phyloP scores from a whole-genome alignment of 495 filamentous ascomycete species.

The Gamarada debralockiae region DNA sequence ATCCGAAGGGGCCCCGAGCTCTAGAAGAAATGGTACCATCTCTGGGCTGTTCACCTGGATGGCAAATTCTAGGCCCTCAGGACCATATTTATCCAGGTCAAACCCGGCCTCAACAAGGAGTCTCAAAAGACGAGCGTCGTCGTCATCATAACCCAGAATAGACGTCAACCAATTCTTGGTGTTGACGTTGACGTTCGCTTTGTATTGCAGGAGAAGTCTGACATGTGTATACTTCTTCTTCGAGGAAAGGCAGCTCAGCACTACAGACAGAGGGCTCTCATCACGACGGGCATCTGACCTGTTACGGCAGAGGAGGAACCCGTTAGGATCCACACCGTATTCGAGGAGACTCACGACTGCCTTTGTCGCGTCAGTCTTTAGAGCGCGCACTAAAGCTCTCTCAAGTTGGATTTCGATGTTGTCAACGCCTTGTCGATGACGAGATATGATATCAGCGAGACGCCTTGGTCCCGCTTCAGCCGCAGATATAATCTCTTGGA shows the following conservation, averaged over 20 bases:
- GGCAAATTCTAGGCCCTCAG: background rate
- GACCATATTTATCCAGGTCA: constrained; percentile 9
- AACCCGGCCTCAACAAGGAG: constrained; percentile 5
- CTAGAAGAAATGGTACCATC: constrained; percentile 3
- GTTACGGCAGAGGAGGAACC: too few species aligned
- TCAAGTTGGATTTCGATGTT: too few species aligned
- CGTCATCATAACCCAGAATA: background rate
- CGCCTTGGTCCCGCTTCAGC: too few species aligned
- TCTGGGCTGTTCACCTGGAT: background rate
- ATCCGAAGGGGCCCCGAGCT: too few species aligned
- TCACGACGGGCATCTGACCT: background rate
- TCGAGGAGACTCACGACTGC: too few species aligned
- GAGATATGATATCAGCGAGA: too few species aligned
- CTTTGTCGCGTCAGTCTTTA: too few species aligned
- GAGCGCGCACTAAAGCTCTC: too few species aligned
- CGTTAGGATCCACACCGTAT: too few species aligned
- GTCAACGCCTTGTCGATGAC: too few species aligned
- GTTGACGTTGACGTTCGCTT: constrained; percentile 4
- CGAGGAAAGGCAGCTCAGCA: background rate
- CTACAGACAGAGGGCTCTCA: constrained; percentile 2
- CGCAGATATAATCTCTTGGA: too few species aligned
- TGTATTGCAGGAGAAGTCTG: constrained; percentile 2
- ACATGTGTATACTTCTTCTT: constrained; percentile 1
- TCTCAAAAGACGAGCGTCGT: constrained; percentile 7
- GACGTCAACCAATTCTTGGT: constrained; percentile 4